Evolutionary conservation across 1,139 yeast species (phyloP), one percentile per base, ranked within the genome.

Genomic region (Yarrowia galli): DNA sequence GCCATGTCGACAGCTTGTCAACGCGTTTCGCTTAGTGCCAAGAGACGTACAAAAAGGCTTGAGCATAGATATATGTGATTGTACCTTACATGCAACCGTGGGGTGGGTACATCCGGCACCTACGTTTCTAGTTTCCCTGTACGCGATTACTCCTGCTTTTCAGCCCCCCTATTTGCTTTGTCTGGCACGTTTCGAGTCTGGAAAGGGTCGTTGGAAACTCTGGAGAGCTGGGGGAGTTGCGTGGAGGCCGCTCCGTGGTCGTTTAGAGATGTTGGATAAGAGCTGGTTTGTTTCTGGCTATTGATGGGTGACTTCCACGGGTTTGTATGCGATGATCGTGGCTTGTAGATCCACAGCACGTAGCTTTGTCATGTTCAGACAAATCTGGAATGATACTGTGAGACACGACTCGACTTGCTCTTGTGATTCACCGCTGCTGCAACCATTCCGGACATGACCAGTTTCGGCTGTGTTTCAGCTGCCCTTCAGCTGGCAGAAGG

Each of bases 81-180:
- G 48, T 20, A 43, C 48, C 48, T 43, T 22, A 13, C 48, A 20
- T 43, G 48, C 25, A 13, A 43, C 13, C 22, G 25, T n/a, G 25
- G 45, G 45, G n/a, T 42, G 45, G 45, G 45, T 42, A 20, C 45
- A 42, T 18, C 18, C 23, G 20, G 20, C n/a, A n/a, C n/a, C n/a
- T n/a, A n/a, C n/a, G n/a, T n/a, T n/a, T n/a, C 9, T 6, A 28
- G 32, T 28, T 9, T 28, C 20, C 1, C 1, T 10, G 25, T 43
- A 43, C 46, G 15, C 15, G 40, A 3, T 13, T 43, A 20, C 46
- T 43, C 48, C 48, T 43, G 25, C 48, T 22, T 43, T 5, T n/a
- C n/a, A n/a, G n/a, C 5, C 3, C 48, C 48, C 48, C 48, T 43
- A 43, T 43, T 43, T 18, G 45, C 45, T 40, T 40, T 18, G 45